These are phyloP conservation scores for Coemansia sp. DNA, from an alignment of 192 early-diverging fungal species.

Conservation along the genomic window DNA sequence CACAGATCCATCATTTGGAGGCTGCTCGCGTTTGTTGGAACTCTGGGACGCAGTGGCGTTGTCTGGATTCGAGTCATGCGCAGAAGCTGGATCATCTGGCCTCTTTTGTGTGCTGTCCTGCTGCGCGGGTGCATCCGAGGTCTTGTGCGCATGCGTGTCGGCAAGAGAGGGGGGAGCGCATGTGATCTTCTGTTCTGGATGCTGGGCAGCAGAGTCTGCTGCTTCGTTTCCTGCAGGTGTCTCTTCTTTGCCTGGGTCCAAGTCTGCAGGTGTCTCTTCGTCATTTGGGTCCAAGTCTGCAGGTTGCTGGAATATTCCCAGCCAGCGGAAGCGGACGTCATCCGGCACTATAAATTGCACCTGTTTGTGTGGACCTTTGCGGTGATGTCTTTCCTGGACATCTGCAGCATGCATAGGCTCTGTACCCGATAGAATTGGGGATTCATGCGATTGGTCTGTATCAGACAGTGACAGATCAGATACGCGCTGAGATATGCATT, in stretches of 20 bases:
- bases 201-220: not conserved
- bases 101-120: not conserved
- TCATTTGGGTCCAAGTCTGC: conserved; percentile 18
- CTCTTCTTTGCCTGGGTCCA: no score
- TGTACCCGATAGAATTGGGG: not conserved
- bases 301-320: conserved; percentile 51
- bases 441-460: not conserved
- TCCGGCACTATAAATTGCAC: conserved; percentile 52
- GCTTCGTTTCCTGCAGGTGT: not conserved
- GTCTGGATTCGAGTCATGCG: not conserved
- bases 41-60: not conserved
- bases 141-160: conserved; percentile 6
- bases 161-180: not conserved
- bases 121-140: not conserved
- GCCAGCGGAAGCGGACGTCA: conserved; percentile 53
- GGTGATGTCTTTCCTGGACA: not conserved
- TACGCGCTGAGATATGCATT: conserved; percentile 31
- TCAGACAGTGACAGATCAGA: conserved; percentile 17
- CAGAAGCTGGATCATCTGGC: not conserved
- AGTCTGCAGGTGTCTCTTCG: not conserved
- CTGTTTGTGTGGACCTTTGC: conserved; percentile 13
- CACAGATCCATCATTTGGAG: not conserved
- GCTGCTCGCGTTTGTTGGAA: not conserved
- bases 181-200: not conserved
- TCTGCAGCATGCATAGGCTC: not conserved